Evolutionary conservation across 768 basidiomycete genomes (phyloP), one percentile per base, ranked within the genome.

Genomic region (Paxillus involutus): DNA sequence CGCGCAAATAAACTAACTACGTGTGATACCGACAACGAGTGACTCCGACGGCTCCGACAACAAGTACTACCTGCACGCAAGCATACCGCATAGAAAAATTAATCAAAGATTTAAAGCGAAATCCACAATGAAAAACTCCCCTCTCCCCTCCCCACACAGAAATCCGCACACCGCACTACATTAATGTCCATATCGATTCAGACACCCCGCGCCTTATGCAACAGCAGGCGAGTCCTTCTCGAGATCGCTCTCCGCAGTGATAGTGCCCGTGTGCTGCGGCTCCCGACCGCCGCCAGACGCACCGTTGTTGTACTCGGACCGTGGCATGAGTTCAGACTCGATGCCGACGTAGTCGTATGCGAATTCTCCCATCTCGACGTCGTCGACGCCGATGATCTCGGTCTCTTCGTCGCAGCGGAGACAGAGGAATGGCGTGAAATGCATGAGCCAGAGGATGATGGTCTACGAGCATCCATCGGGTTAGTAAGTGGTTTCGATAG

Each of bases 281-380:
- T 77, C 75, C 39, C 73, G 68, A 13, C 55, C 66, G n/a, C 74
- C 73, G 16, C 63, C 57, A 0, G 61, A 53, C 7, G 68, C 62
- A 24, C 43, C 26, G 62, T 63, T 24, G 44, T 67, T 63, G 61
- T 71, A 70, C 47, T 69, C 66, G 55, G 67, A 64, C 30, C 63
- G 64, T 2, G 67, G 68, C 1, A 65, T 51, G 21, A 82, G 67
- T 58, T 81, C 80, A 7, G 73, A 65, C 39, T 91, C 89, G 47
- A 91, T 67, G 11, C 86, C 88, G 32, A 93, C 90, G 58, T 91
- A 94, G 71, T 94, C 90, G 62, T 91, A 92, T 2, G 89, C 87
- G 57, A 84, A 93, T 73, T 95, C 93, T 58, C 92, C 94, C 80
- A 93, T 86, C 75, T 94, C 88, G 1, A 84, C 79, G 63, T 93